Evolutionary conservation across 2,329 filamentous ascomycete species (phyloP), one percentile per base, ranked within the genome.

Genomic region (Aspergillus unguis): DNA sequence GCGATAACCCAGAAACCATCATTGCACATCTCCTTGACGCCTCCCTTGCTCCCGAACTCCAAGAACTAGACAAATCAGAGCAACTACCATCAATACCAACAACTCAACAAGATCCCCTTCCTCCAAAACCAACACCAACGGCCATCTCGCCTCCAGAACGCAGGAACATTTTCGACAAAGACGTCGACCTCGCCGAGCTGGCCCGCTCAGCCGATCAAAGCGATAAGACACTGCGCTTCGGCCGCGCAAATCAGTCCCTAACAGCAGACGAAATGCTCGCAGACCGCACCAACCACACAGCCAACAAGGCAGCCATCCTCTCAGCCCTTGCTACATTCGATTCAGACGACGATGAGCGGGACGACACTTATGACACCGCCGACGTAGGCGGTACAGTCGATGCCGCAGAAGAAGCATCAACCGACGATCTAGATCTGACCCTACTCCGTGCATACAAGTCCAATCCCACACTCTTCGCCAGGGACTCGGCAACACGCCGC

Each of bases 321-420:
- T 89, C 92, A 3, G 92, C 92, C 0, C 82, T 97, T 2, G 90
- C 90, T 11, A 82, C 87, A 0, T 96, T 97, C 61, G 92, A 97
- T 72, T 87, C 86, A 0, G 92, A 97, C 62, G 94, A 97, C 60
- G 94, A 99, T 68, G 94, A 99, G 74, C 84, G 91, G 33, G 94
- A 99, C 69, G 94, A 99, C 69, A 97, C 92, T 0, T 99, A 99
- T 67, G 94, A 99, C 63, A 84, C 86, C 1, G 90, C 85, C 45
- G 94, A 97, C 65, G 90, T 97, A 2, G 94, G 94, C 33, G 92
- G 92, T 25, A 89, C 88, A 0, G 85, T 96, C 3, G 91, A 96
- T 61, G 78, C 80, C 17, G 73, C 68, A 3, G 59, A 75, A 41
- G 65, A 75, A 43, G 78, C 72, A n/a, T 72, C 72, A 10, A 55